Percentiles rank a stretch among this genome's conserved stretches.
phyloP scores from a whole-genome alignment of 192 early-diverging fungal genomes.

The Coemansia sp. region DNA sequence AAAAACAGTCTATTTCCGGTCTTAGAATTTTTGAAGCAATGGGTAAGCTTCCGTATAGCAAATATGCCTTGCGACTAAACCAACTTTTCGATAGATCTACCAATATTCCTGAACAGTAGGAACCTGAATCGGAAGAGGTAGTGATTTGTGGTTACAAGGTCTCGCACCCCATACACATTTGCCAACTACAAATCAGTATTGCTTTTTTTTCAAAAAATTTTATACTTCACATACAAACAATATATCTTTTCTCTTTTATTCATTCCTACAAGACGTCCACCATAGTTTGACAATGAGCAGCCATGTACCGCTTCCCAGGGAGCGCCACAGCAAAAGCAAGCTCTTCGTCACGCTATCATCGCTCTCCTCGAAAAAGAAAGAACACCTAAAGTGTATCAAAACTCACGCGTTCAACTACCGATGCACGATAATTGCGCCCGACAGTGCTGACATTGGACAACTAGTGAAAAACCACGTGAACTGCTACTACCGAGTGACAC shows the following conservation, averaged over 20 bases:
- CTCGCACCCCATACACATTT: too few species aligned
- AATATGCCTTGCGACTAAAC: background rate
- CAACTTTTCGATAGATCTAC: background rate
- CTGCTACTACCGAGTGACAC: constrained; percentile 22
- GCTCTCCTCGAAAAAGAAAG: constrained; percentile 38
- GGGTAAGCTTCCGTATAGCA: background rate
- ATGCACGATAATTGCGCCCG: constrained; percentile 20
- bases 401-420: constrained; percentile 53
- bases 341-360: constrained; percentile 41
- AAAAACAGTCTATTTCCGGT: background rate
- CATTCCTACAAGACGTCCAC: too few species aligned
- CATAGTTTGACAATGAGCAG: constrained; percentile 36
- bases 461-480: constrained; percentile 8
- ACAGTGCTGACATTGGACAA: background rate
- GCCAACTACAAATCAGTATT: too few species aligned
- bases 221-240: too few species aligned
- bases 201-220: too few species aligned
- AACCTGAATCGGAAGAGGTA: too few species aligned
- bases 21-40: background rate
- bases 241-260: too few species aligned
- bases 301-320: constrained; percentile 46
- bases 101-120: too few species aligned
- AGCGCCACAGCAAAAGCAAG: constrained; percentile 54
- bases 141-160: too few species aligned
- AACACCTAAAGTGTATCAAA: constrained; percentile 32